Evolutionary conservation across 2,329 filamentous ascomycete species (phyloP).

Genomic region (Colletotrichum sp.): DNA sequence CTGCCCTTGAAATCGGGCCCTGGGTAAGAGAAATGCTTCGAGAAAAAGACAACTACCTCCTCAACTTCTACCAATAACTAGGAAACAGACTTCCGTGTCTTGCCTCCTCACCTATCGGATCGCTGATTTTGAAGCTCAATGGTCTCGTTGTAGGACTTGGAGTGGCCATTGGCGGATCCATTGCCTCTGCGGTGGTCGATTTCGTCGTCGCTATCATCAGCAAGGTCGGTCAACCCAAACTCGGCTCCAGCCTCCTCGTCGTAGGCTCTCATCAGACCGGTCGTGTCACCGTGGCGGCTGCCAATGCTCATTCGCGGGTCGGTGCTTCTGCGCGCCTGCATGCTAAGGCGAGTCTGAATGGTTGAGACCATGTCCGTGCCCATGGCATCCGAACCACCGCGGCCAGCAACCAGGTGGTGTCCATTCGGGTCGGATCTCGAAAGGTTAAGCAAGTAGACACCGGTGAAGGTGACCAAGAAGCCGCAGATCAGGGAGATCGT

Average conservation of each 20-base stretch:
- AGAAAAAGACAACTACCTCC: conserved; percentile 9
- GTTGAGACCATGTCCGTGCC: conserved; percentile 92
- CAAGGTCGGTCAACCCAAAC: conserved; percentile 80
- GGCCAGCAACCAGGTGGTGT: conserved; percentile 66
- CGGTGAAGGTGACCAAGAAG: conserved; percentile 93
- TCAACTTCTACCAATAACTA: neutral
- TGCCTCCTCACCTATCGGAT: conserved; percentile 34
- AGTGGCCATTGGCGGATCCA: conserved; percentile 43
- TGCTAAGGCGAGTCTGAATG: conserved; percentile 87
- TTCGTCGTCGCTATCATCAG: conserved; percentile 77
- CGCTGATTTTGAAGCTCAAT: conserved; percentile 59
- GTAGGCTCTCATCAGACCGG: conserved; percentile 86
- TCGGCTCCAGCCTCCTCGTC: conserved; percentile 79
- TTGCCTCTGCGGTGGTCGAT: conserved; percentile 39
- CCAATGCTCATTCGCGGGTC: conserved; percentile 69
- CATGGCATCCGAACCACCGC: conserved; percentile 72
- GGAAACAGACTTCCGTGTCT: neutral
- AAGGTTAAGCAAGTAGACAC: conserved; percentile 95
- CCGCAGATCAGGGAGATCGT: conserved; percentile 91
- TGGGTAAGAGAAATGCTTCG: conserved; percentile 9
- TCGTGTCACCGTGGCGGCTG: conserved; percentile 71
- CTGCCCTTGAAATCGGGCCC: conserved; percentile 5
- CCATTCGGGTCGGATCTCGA: conserved; percentile 90
- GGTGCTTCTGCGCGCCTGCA: conserved; percentile 84
- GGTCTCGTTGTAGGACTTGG: conserved; percentile 40